Percentiles rank a stretch among this genome's conserved stretches.
Evolutionary conservation across 148 eudicot species (phyloP).

Genomic region (Chenopodium berlandieri): DNA sequence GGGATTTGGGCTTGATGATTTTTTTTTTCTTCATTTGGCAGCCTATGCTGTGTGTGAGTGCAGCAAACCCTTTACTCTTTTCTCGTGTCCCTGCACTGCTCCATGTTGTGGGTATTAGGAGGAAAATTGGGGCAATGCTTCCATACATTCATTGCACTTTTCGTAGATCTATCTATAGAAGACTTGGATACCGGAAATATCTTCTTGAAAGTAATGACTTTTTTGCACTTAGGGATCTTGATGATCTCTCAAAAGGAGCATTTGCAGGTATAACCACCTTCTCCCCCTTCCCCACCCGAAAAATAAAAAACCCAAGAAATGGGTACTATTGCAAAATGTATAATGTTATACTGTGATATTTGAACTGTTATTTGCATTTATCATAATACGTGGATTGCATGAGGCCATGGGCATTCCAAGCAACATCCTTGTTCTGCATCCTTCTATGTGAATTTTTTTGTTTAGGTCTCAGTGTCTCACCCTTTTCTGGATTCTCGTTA

Average conservation of each 20-base stretch:
- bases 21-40: slow-evolving; percentile 38
- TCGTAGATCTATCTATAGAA: slow-evolving; percentile 72
- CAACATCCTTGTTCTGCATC: background rate
- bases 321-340: background rate
- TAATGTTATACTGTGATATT: background rate
- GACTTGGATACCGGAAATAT: slow-evolving; percentile 88
- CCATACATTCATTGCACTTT: slow-evolving; percentile 84
- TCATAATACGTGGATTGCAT: background rate
- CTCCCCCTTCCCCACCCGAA: too few species aligned
- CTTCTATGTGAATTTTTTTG: background rate
- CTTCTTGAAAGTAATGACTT: slow-evolving; percentile 91
- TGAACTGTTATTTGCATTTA: background rate
- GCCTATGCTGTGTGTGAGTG: slow-evolving; percentile 99
- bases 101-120: slow-evolving; percentile 68
- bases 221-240: slow-evolving; percentile 87
- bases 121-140: slow-evolving; percentile 76
- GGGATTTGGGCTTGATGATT: background rate
- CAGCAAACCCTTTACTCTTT: slow-evolving; percentile 81
- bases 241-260: slow-evolving; percentile 88
- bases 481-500: background rate
- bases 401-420: background rate
- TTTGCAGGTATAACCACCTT: slow-evolving; percentile 68
- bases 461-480: background rate
- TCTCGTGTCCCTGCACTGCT: slow-evolving; percentile 76
- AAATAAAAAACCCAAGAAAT: too few species aligned